A percentile compares a stretch with the other conserved stretches of the same genome.
These are phyloP conservation scores for Dalechampia spathulata DNA, from an alignment of 441 rosid genomes.

Conservation along the genomic window DNA sequence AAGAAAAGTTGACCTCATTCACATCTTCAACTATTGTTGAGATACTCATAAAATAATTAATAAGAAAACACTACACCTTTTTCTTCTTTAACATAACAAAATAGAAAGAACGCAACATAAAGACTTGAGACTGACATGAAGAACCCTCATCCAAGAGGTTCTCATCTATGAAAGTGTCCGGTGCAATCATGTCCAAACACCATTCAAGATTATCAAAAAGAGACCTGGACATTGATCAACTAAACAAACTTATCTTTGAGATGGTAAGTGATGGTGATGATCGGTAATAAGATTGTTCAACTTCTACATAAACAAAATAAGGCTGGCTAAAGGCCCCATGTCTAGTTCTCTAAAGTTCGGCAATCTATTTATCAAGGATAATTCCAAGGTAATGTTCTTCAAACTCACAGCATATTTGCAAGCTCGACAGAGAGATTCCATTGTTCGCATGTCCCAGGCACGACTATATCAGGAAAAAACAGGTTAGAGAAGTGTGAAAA, in stretches of 20 bases:
- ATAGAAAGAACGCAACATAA: background rate
- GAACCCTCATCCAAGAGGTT: background rate
- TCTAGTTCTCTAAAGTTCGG: slow-evolving; percentile 7
- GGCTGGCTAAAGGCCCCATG: background rate
- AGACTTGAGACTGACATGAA: background rate
- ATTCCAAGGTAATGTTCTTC: slow-evolving; percentile 14
- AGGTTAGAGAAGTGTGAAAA: slow-evolving; percentile 16
- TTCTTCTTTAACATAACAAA: background rate
- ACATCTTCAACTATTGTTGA: slow-evolving; percentile 5
- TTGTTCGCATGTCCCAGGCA: slow-evolving; percentile 99
- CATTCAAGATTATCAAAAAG: background rate
- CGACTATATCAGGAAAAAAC: slow-evolving; percentile 51
- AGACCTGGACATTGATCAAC: background rate
- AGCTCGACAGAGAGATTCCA: slow-evolving; percentile 99
- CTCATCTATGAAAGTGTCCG: background rate
- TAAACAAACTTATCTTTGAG: background rate
- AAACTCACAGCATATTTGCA: slow-evolving; percentile 98
- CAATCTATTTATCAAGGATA: slow-evolving; percentile 3
- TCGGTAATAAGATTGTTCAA: slow-evolving; percentile 5
- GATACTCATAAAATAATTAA: background rate
- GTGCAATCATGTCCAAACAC: background rate
- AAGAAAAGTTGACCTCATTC: slow-evolving; percentile 16
- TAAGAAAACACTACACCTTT: background rate
- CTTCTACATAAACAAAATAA: background rate
- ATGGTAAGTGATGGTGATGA: background rate